Evolutionary conservation across 139 green algal genomes (phyloP).

Genomic region (Astrephomene gubernaculifera): DNA sequence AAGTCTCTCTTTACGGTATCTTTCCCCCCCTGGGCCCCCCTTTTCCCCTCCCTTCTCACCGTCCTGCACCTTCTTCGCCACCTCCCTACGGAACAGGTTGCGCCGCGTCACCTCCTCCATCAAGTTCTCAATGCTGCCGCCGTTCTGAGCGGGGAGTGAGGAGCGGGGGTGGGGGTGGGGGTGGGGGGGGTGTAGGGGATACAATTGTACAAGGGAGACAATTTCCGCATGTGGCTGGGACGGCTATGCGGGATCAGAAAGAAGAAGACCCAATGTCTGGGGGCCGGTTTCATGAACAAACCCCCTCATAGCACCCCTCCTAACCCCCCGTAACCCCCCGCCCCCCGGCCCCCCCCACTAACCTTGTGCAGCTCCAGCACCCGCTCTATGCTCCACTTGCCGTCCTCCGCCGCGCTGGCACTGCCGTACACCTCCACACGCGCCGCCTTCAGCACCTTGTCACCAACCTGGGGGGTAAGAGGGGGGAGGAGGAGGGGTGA

Average conservation of each 20-base stretch:
- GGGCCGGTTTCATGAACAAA: too few relatives aligned
- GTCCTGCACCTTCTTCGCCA: constrained; percentile 71
- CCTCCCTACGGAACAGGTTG: constrained; percentile 83
- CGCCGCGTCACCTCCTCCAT: constrained; percentile 80
- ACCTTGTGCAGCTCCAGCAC: constrained; percentile 58
- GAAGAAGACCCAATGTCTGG: too few relatives aligned
- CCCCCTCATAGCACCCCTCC: not conserved
- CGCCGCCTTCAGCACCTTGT: constrained; percentile 45
- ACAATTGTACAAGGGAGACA: too few relatives aligned
- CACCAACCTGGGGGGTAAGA: too few relatives aligned
- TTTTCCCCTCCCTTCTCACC: constrained; percentile 42
- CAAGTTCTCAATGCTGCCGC: constrained; percentile 76
- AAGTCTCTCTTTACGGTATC: not conserved
- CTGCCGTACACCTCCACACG: constrained; percentile 56
- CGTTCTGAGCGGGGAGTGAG: constrained; percentile 48
- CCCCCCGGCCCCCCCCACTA: not conserved
- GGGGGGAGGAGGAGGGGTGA: too few relatives aligned
- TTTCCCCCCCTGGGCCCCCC: too few relatives aligned
- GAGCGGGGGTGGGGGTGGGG: not conserved
- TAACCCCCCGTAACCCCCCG: not conserved
- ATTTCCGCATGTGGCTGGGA: too few relatives aligned
- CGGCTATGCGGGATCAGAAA: not conserved
- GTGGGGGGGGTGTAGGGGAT: not conserved
- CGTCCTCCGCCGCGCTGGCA: constrained; percentile 55
- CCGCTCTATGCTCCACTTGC: constrained; percentile 58